Evolutionary conservation across 306 rosid genomes (phyloP), one percentile per base, ranked within the genome.

Genomic region (Spatholobus suberectus): DNA sequence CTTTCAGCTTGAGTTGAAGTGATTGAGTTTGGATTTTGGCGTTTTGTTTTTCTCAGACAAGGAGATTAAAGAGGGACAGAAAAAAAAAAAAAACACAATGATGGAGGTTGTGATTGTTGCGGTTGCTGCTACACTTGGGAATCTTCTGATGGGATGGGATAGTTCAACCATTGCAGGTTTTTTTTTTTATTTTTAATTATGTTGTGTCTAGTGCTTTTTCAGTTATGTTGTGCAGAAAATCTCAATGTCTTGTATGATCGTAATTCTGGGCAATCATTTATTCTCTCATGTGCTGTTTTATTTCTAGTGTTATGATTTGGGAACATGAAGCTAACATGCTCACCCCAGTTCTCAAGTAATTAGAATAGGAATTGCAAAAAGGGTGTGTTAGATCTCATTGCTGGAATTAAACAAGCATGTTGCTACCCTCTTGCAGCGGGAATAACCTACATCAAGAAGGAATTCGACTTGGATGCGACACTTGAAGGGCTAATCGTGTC

Each of bases 401-500:
- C 86, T 40, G 35, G 76, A 61, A 37, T 59, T 59, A 29, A 83
- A 35, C 8, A 20, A 62, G 15, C 62, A 65, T 77, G 81, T 85
- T 83, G 55, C 41, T 72, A 11, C 26, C 66, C 23, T 82, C 12
- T 5, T 85, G 88, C 94, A 96, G 99, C 94, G 46, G 94, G 97
- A 49, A 89, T 92, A 79, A 78, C 87, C 82, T 96, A 96, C 75
- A 91, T 96, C 81, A 96, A 96, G 87, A 89, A 76, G 61, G 99
- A 96, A 63, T 94, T 94, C 84, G 67, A 83, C 1, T 84, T 96
- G 68, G 82, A 90, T 63, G 93, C 99, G 20, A 89, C 97, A 17
- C 82, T 96, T 23, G 99, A 96, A 90, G 99, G 99, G 85, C 73
- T 96, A 70, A 96, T 96, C 6, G 98, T 96, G 51, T 95, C 99